Base-by-base conservation (phyloP, 148 eudicot species). In the Dysphania ambrosioides region DNA sequence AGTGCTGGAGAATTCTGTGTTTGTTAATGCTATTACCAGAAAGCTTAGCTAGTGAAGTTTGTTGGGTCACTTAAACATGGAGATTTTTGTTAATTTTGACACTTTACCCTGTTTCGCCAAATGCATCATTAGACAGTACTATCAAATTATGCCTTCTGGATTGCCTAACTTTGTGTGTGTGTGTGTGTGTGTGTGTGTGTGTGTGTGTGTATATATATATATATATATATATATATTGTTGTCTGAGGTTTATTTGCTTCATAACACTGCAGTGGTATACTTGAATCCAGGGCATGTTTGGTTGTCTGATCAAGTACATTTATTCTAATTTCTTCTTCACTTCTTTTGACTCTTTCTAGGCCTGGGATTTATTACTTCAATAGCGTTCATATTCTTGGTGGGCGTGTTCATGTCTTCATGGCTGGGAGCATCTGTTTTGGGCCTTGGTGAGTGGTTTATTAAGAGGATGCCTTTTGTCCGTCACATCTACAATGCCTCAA, bases 401-500 rank as follows among this genome's bases (percentile, higher is more conserved):
- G 96, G 96, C 0, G 89, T 90, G 44, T 90, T 90, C 78, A 90
- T 90, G 96, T 90, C 96, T 11, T 90, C 96, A 42, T 90, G 96
- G 96, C 83, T 90, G 89, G 96, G 96, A 62, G 79, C 96, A 38
- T 90, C 96, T 11, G 89, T 90, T 41, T 75, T 90, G 69, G 71
- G 92, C 80, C 87, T 88, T 72, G 96, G 96, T 61, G 96, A 90
- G 74, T 90, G 96, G 96, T 87, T 90, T 80, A 90, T 90, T 42
- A 90, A 90, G 72, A 74, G 88, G 71, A 86, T 90, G 96, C 96
- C 96, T 36, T 85, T 90, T 74, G 86, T 90, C 32, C 89, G 96
- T 27, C 90, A 88, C 78, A 90, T 90, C 68, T 90, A 90, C 86
- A 84, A 75, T 77, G 96, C 96, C 74, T 90, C 96, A 11, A 90